These are phyloP conservation scores for Gnomoniopsis sp. DNA, from an alignment of 2,329 filamentous ascomycete species.

Conservation along the genomic window DNA sequence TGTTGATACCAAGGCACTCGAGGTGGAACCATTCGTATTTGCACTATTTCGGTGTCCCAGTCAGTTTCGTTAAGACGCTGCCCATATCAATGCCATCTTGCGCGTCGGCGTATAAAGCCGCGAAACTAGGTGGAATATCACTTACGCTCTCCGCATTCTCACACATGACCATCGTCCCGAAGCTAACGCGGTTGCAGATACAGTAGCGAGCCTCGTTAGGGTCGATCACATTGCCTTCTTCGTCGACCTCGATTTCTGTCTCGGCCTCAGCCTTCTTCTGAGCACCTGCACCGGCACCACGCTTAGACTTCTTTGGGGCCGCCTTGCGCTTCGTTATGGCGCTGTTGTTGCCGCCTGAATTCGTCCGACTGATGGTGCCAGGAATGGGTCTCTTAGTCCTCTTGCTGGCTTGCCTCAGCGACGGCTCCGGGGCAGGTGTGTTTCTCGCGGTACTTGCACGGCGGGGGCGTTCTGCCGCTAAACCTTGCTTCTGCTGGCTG, in stretches of 20 bases:
- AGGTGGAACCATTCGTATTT: constrained; percentile 85
- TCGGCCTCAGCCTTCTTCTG: constrained; percentile 40
- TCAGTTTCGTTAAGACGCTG: constrained; percentile 17
- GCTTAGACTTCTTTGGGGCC: constrained; percentile 60
- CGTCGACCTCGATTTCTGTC: constrained; percentile 60
- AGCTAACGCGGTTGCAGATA: constrained; percentile 74
- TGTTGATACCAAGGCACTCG: constrained; percentile 66
- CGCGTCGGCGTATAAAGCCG: background rate
- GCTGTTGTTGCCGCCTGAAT: constrained; percentile 54
- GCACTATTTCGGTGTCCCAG: constrained; percentile 49
- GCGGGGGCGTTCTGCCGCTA: constrained; percentile 51
- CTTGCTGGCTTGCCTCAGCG: constrained; percentile 42
- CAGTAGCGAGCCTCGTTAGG: constrained; percentile 76
- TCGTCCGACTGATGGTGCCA: constrained; percentile 64
- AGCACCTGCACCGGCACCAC: constrained; percentile 30
- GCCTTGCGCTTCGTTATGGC: constrained; percentile 71
- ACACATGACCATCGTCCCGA: constrained; percentile 79
- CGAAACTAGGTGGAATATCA: constrained; percentile 22
- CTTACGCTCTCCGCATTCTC: constrained; percentile 69
- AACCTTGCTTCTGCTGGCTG: constrained; percentile 45
- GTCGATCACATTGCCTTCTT: constrained; percentile 68
- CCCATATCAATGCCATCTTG: background rate
- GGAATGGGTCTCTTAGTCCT: constrained; percentile 69
- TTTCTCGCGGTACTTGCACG: constrained; percentile 56
- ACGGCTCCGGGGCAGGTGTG: constrained; percentile 50